Evolutionary conservation across 1,284 basidiomycete species (phyloP).

Genomic region (Apiotrichum gamsii): DNA sequence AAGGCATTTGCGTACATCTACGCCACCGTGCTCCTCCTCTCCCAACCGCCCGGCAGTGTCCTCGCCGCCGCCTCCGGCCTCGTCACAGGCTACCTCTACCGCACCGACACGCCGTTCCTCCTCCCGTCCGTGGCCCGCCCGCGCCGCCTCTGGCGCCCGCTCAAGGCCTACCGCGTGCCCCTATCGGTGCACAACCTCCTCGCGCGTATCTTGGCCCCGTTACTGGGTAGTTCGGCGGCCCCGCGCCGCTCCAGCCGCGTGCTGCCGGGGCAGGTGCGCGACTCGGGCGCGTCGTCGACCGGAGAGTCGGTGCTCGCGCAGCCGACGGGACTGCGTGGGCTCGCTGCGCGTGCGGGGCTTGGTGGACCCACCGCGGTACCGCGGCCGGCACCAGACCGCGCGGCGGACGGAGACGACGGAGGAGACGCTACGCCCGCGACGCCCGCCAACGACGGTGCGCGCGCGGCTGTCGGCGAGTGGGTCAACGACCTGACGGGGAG

Average conservation of each 20-base stretch:
- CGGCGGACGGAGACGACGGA: background rate
- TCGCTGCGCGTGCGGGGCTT: constrained; percentile 14
- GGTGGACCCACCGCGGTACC: constrained; percentile 11
- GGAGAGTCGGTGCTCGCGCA: constrained; percentile 33
- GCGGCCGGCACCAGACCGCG: background rate
- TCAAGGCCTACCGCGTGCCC: constrained; percentile 69
- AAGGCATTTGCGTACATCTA: constrained; percentile 66
- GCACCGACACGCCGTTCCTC: constrained; percentile 61
- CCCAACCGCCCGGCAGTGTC: constrained; percentile 60
- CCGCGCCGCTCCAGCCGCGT: constrained; percentile 56
- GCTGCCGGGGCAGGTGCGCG: constrained; percentile 53
- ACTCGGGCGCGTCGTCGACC: background rate
- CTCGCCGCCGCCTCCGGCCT: constrained; percentile 60
- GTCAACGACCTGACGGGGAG: constrained; percentile 69
- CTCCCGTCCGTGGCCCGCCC: constrained; percentile 27
- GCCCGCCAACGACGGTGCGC: constrained; percentile 23
- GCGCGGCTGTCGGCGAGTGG: constrained; percentile 67
- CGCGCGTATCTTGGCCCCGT: constrained; percentile 54
- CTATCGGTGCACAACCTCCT: constrained; percentile 54
- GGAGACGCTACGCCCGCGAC: constrained; percentile 1
- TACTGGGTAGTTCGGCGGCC: constrained; percentile 59
- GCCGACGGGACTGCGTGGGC: constrained; percentile 7
- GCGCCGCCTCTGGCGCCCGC: constrained; percentile 35
- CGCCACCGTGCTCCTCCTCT: constrained; percentile 62
- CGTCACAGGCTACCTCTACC: constrained; percentile 66